Evolutionary conservation across 1,139 yeast species (phyloP).

Genomic region (Candida albicans): DNA sequence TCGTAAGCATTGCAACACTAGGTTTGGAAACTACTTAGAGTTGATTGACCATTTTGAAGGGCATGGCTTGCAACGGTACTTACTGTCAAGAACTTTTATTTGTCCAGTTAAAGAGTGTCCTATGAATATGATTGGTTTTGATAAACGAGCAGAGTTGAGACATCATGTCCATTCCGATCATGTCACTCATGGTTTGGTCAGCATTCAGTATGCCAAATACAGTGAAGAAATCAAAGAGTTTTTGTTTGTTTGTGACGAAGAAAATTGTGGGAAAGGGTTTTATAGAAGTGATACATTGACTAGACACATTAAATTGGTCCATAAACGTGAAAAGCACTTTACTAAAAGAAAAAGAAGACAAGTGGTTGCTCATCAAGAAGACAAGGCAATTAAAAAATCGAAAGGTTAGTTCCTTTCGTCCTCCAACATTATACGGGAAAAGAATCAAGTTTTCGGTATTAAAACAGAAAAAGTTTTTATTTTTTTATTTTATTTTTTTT

Average conservation of each 20-base stretch:
- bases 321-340: constrained; percentile 17
- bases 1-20: constrained; percentile 12
- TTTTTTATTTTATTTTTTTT: too few species aligned
- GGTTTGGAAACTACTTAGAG: constrained; percentile 13
- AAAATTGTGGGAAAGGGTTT: constrained; percentile 52
- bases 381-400: background rate
- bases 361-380: background rate
- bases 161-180: constrained; percentile 66
- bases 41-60: constrained; percentile 14
- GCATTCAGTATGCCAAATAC: constrained; percentile 16
- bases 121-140: constrained; percentile 60
- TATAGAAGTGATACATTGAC: constrained; percentile 58
- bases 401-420: background rate
- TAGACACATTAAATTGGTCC: constrained; percentile 56
- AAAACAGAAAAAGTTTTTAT: too few species aligned
- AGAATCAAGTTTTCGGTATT: too few species aligned
- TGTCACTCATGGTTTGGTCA: constrained; percentile 19
- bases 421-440: too few species aligned
- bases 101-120: constrained; percentile 62
- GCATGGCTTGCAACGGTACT: constrained; percentile 1
- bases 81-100: constrained; percentile 12
- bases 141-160: constrained; percentile 57
- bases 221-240: constrained; percentile 15
- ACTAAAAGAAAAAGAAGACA: constrained; percentile 2
- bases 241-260: constrained; percentile 18